phyloP scores from a whole-genome alignment of 768 basidiomycete genomes.

The Coprinopsis strossmayeri region DNA sequence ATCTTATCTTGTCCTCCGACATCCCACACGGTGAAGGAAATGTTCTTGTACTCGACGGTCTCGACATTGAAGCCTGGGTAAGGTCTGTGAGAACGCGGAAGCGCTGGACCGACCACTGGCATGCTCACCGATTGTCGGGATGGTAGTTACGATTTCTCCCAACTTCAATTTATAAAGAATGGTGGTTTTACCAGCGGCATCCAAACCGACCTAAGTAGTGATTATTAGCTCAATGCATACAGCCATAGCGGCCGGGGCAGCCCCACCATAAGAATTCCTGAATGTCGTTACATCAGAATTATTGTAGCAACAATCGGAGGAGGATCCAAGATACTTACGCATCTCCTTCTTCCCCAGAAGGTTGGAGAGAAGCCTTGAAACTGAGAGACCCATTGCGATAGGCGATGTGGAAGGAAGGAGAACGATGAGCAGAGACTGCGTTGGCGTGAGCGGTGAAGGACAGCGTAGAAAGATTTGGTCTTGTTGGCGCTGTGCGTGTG shows the following conservation, averaged over 20 bases:
- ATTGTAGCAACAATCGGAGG: constrained; percentile 18
- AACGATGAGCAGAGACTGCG: constrained; percentile 27
- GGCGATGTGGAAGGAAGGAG: constrained; percentile 20
- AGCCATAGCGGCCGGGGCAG: constrained; percentile 16
- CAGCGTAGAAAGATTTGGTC: constrained; percentile 16
- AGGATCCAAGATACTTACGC: constrained; percentile 65
- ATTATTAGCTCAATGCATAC: constrained; percentile 13
- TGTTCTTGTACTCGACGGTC: constrained; percentile 99
- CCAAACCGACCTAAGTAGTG: constrained; percentile 81
- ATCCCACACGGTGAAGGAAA: constrained; percentile 99
- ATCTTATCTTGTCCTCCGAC: constrained; percentile 99
- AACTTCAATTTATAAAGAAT: constrained; percentile 99
- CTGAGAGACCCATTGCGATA: constrained; percentile 67
- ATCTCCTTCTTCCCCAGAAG: constrained; percentile 99
- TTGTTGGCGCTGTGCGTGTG: constrained; percentile 33
- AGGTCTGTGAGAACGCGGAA: constrained; percentile 16
- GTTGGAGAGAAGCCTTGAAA: constrained; percentile 70
- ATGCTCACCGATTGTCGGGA: constrained; percentile 93
- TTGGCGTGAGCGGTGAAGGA: constrained; percentile 20
- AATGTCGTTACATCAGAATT: constrained; percentile 24
- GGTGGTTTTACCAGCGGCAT: constrained; percentile 97
- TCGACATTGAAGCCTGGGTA: constrained; percentile 95
- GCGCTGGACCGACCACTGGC: constrained; percentile 11
- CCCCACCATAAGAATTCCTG: constrained; percentile 93
- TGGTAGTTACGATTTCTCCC: constrained; percentile 99